phyloP scores from a whole-genome alignment of 2,329 filamentous ascomycete genomes.

The Aspergillus fijiensis region DNA sequence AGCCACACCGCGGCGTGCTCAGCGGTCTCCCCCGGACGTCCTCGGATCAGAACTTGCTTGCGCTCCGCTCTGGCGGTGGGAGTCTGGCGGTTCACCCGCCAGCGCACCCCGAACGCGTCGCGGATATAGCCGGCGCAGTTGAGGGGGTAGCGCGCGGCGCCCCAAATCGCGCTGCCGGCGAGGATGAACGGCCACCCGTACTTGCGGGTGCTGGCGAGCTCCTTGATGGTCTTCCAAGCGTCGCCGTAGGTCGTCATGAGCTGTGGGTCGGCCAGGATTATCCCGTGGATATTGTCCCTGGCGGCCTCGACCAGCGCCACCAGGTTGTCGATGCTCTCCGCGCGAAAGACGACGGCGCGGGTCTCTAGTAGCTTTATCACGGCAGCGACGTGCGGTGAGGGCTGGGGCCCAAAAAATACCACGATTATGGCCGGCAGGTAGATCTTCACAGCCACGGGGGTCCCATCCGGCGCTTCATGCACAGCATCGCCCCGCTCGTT shows the following conservation, averaged over 20 bases:
- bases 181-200: not conserved
- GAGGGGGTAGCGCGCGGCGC: not conserved
- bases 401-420: no score
- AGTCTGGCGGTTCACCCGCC: not conserved
- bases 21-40: not conserved
- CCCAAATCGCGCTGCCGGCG: not conserved
- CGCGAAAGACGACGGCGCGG: not conserved
- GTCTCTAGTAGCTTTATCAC: no score
- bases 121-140: no score
- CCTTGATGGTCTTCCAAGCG: not conserved
- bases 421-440: no score
- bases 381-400: no score
- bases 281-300: not conserved
- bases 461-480: no score
- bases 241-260: not conserved
- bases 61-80: not conserved
- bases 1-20: not conserved
- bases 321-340: not conserved
- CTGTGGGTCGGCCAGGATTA: not conserved
- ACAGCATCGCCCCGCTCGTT: not conserved
- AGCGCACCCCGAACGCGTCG: not conserved
- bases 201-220: not conserved
- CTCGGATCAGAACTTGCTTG: not conserved
- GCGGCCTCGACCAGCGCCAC: no score
- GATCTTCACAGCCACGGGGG: not conserved